Base-by-base conservation (phyloP, 2,329 filamentous ascomycete genomes). In the Stachybotrys elegans region DNA sequence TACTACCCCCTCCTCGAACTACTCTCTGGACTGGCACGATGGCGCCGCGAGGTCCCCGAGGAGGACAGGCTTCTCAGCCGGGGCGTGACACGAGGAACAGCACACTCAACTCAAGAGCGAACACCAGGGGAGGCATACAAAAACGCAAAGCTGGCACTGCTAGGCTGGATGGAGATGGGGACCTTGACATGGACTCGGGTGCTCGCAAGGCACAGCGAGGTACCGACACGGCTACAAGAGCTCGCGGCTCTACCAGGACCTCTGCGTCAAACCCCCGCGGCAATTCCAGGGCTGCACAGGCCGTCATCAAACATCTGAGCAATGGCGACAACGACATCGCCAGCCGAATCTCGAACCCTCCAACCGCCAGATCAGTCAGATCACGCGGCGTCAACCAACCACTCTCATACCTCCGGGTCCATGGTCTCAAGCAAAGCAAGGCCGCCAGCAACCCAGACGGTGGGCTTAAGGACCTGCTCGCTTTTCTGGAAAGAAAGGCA, bases 401-500 rank as follows among this genome's bases (percentile, higher is more conserved):
- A 21, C 43, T 68, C 29, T 53, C 51, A 5, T 64, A 60, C 46
- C 52, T 81, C 31, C 70, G 68, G 46, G 68, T 91, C 19, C 69
- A 71, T 50, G 86, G 86, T 21, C 72, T 88, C 57, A 81, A 77
- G 56, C 66, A 78, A 36, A 89, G 84, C 68, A 88, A 84, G 62
- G 84, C 83, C 7, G 73, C 78, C 11, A 71, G 60, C 22, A 86
- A 88, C 51, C 60, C 75, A 22, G 85, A 86, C 44, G 83, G 84
- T 40, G 86, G 86, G 17, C 59, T 86, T 21, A 73, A 75, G 47
- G 77, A 79, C 47, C 70, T 89, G 22, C 62, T 89, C 43, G 70
- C 71, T 41, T 89, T 88, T 59, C 66, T 90, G 50, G 83, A 89
- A 66, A 79, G 82, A 56, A 88, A 88, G 63, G 77, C 84, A 38